Evolutionary conservation across 768 basidiomycete genomes (phyloP), one percentile per base, ranked within the genome.

Genomic region (Podaxis rugospora): DNA sequence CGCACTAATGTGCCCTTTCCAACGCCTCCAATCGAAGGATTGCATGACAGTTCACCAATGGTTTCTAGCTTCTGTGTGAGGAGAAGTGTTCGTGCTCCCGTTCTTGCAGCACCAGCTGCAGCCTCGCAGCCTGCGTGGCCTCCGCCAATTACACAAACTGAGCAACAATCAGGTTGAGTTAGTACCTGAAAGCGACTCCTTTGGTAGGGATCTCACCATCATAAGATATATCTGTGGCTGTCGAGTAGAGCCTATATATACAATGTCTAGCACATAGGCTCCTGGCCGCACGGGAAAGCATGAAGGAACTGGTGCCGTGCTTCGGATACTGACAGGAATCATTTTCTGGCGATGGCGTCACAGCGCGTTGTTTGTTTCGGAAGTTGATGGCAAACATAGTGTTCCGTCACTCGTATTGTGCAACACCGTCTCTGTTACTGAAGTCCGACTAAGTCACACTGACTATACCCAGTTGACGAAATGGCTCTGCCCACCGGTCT

Each of bases 51-150:
- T 65, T 84, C 81, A 36, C 94, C 94, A 50, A 96, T 84, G 0
- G 87, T 93, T 53, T 90, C 87, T 14, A 92, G 68, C 55, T 83
- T 87, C 71, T 94, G 93, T 1, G 94, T 96, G 59, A 96, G 72
- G 6, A 96, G 78, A 7, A 93, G 66, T 0, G 93, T 95, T 63
- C 82, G 80, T 1, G 93, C 93, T 1, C 94, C 93, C 0, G 88
- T 83, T 49, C 94, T 80, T 1, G 94, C 93, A 14, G 93, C 82
- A 2, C 89, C 94, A 4, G 93, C 84, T 0, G 94, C 93, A 1
- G 94, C 94, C 70, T 96, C 94, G 66, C 92, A 93, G 1, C 94
- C 94, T 32, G 94, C 94, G 76, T 96, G 94, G 3, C 94, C 94
- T 3, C 90, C 94, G 27, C 94, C 94, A 65, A 96, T 92, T 32